Evolutionary conservation across 805 yeast species (phyloP).

Genomic region (Yarrowia keelungensis): DNA sequence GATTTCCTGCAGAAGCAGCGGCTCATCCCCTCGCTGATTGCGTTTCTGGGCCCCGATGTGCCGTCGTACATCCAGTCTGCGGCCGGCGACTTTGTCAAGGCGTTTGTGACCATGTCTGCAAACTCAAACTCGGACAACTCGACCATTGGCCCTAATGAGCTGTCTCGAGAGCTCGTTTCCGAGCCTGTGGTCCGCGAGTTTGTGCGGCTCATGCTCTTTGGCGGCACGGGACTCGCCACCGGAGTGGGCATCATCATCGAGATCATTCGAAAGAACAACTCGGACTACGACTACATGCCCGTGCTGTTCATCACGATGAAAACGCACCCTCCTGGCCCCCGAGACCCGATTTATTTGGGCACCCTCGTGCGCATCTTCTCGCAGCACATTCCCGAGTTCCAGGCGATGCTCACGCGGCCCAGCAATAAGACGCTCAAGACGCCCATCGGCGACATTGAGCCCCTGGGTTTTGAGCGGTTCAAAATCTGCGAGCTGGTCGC

Average conservation of each 20-base stretch:
- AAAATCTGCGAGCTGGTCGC: slow-evolving; percentile 92
- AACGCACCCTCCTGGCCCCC: slow-evolving; percentile 87
- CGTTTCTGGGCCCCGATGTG: slow-evolving; percentile 70
- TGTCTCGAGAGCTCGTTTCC: slow-evolving; percentile 88
- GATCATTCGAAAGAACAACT: slow-evolving; percentile 91
- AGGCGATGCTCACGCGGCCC: slow-evolving; percentile 59
- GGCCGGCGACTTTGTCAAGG: slow-evolving; percentile 93
- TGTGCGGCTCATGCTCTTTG: slow-evolving; percentile 74
- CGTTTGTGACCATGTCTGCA: slow-evolving; percentile 91
- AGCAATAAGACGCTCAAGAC: slow-evolving; percentile 56
- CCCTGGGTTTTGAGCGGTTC: slow-evolving; percentile 89
- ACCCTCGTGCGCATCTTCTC: slow-evolving; percentile 81
- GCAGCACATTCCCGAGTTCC: slow-evolving; percentile 72
- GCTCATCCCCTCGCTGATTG: slow-evolving; percentile 74
- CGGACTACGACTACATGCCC: slow-evolving; percentile 91
- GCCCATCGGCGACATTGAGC: slow-evolving; percentile 71
- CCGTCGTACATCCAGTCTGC: slow-evolving; percentile 84
- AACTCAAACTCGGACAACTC: slow-evolving; percentile 89
- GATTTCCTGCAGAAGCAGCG: slow-evolving; percentile 74
- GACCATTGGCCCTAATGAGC: slow-evolving; percentile 93
- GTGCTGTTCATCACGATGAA: slow-evolving; percentile 82
- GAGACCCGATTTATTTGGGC: slow-evolving; percentile 94
- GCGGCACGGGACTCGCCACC: slow-evolving; percentile 86
- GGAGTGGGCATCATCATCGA: slow-evolving; percentile 96
- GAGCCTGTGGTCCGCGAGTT: slow-evolving; percentile 69